Evolutionary conservation across 2,329 filamentous ascomycete genomes (phyloP).

Genomic region (Lachnellula suecica): DNA sequence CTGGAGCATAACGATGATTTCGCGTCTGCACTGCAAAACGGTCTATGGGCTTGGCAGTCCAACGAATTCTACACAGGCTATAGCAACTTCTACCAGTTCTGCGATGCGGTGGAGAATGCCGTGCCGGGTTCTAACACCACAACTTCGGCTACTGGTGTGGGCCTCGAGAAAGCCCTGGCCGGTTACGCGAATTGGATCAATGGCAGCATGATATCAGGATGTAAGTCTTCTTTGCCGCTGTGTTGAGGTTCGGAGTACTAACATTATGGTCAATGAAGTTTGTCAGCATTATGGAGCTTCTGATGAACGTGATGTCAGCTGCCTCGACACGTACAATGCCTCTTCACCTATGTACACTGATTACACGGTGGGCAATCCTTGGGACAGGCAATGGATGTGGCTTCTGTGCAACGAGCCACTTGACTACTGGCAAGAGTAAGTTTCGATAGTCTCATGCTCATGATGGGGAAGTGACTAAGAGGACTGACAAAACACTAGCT

Average conservation of each 20-base stretch:
- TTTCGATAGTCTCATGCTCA: neutral
- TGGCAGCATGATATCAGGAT: conserved; percentile 40
- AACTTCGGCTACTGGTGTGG: conserved; percentile 42
- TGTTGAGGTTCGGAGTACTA: neutral
- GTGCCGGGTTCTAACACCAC: conserved; percentile 20
- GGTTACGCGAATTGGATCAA: conserved; percentile 52
- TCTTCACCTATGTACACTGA: conserved; percentile 50
- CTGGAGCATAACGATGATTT: conserved; percentile 40
- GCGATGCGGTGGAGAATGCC: conserved; percentile 34
- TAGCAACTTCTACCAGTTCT: conserved; percentile 41
- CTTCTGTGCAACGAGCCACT: conserved; percentile 60
- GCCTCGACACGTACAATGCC: conserved; percentile 50
- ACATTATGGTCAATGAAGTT: neutral
- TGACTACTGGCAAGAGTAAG: conserved; percentile 46
- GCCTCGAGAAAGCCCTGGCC: conserved; percentile 45
- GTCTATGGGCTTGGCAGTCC: conserved; percentile 54
- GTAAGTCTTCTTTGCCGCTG: neutral
- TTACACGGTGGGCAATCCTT: conserved; percentile 40
- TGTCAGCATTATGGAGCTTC: neutral
- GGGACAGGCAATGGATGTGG: conserved; percentile 56
- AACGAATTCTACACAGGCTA: conserved; percentile 46
- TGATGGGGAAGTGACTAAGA: neutral
- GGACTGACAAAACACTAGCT: neutral
- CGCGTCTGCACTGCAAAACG: conserved; percentile 43
- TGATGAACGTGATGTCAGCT: conserved; percentile 37